Evolutionary conservation across 2,329 filamentous ascomycete genomes (phyloP), one percentile per base, ranked within the genome.

Genomic region (Calonectria pseudoreteaudii): DNA sequence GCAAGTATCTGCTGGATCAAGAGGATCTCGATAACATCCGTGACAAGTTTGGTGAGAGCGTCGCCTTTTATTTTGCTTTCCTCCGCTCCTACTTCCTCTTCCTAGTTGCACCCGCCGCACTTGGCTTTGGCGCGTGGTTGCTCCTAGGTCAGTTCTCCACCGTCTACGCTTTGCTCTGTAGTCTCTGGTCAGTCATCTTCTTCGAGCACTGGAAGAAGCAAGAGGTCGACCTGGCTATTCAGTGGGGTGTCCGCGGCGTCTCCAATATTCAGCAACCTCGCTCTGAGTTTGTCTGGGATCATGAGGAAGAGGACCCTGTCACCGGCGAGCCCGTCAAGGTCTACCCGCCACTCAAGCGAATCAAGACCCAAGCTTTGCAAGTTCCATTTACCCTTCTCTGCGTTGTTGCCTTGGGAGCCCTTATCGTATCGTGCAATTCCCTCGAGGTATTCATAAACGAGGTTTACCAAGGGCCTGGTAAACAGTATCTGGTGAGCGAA

Each of bases 181-280:
- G 92, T 41, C 86, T 98, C n/a, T 98, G 96, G 95, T 93, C 93
- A 71, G 92, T 97, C 3, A 87, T 96, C 62, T 98, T 98, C 82
- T 94, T 98, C 71, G 96, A 98, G 83, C 98, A 94, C 84, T 98
- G 96, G 96, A 98, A 97, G 86, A 94, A 96, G 80, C 95, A 97
- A 83, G 95, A 98, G 84, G 88, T 93, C 1, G 96, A 98, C 81
- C 88, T 98, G 10, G 93, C 93, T 11, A 91, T 98, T 20, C 91
- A 95, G 79, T 98, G 96, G 96, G 94, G 94, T 18, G 95, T 98
- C 4, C 92, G 94, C 66, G 94, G 94, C 9, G 95, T 98, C 1
- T 96, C 94, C 5, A 90, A 88, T 65, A 95, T 98, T 68, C 94
- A 98, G 80, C 91, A 91, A 53, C 94, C 93, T 77, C 90, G 95